A percentile compares a stretch with the other conserved stretches of the same genome.
Conservation (phyloP, 2,329 filamentous ascomycete genomes). For the Alternaria metachromatica region DNA sequence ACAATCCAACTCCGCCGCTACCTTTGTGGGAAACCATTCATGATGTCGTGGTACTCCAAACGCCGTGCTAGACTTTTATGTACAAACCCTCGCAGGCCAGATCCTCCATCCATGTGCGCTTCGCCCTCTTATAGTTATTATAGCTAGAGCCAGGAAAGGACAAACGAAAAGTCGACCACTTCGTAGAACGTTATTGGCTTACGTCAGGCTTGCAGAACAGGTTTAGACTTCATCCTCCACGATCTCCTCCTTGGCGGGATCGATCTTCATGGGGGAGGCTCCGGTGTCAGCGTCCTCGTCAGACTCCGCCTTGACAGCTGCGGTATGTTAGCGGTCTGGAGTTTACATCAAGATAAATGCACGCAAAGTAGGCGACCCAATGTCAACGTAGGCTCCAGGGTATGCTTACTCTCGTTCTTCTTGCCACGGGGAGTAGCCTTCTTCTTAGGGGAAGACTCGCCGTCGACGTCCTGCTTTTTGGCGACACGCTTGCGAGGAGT, state of each 20-base stretch:
- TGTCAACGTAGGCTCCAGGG: neutral
- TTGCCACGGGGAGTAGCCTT: conserved; percentile 29
- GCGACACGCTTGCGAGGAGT: conserved; percentile 40
- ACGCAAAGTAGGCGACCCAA: neutral
- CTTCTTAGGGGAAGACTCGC: conserved; percentile 44
- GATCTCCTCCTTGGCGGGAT: conserved; percentile 7
- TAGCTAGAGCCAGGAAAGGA: neutral
- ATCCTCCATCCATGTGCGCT: neutral
- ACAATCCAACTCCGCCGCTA: neutral
- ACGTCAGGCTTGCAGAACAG: neutral
- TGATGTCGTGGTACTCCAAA: neutral
- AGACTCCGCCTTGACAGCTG: conserved; percentile 18
- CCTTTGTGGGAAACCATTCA: neutral
- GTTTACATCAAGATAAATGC: neutral
- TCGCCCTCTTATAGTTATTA: no score
- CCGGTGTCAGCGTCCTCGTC: conserved; percentile 6
- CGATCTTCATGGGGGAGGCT: neutral
- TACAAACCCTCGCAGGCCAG: neutral
- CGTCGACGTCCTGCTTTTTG: conserved; percentile 43
- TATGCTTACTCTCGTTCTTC: conserved; percentile 26
- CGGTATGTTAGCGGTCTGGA: neutral
- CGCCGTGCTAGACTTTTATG: neutral
- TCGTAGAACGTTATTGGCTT: neutral
- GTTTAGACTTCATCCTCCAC: conserved; percentile 22
- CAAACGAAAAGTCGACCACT: neutral